Conservation (phyloP, 192 early-diverging fungal species). For the Lobosporangium transversale region DNA sequence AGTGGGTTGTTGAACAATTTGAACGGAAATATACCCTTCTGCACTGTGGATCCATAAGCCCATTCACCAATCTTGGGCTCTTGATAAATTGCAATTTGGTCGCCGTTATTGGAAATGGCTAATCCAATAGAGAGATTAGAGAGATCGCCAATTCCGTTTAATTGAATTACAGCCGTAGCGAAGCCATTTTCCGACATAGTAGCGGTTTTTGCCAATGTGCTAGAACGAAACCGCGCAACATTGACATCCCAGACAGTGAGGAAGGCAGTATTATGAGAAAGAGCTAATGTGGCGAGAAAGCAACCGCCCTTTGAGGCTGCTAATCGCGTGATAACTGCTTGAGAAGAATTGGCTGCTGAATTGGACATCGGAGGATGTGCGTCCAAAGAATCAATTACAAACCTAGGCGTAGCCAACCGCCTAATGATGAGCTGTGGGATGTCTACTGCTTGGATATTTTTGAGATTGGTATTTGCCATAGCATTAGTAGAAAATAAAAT, state of each 20-base stretch:
- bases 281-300: conserved; percentile 6
- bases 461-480: too few species aligned
- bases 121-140: conserved; percentile 25
- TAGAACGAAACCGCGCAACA: not conserved
- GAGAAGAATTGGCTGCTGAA: not conserved
- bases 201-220: not conserved
- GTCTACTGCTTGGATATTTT: not conserved
- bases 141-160: conserved; percentile 15
- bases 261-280: not conserved
- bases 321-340: not conserved
- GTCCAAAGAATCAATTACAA: not conserved
- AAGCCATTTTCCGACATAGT: not conserved
- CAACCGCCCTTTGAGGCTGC: not conserved
- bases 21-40: conserved; percentile 16
- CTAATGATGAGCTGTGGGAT: not conserved
- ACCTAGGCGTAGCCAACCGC: not conserved
- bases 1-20: conserved; percentile 35
- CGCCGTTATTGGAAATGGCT: conserved; percentile 20
- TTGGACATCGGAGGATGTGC: not conserved
- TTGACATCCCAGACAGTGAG: conserved; percentile 14
- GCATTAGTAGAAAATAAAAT: too few species aligned
- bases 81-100: conserved; percentile 29
- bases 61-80: conserved; percentile 45
- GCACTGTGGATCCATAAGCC: conserved; percentile 6
- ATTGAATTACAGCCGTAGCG: not conserved